Base-by-base conservation (phyloP, 2,329 filamentous ascomycete species). In the Fusarium solani-melongenae region DNA sequence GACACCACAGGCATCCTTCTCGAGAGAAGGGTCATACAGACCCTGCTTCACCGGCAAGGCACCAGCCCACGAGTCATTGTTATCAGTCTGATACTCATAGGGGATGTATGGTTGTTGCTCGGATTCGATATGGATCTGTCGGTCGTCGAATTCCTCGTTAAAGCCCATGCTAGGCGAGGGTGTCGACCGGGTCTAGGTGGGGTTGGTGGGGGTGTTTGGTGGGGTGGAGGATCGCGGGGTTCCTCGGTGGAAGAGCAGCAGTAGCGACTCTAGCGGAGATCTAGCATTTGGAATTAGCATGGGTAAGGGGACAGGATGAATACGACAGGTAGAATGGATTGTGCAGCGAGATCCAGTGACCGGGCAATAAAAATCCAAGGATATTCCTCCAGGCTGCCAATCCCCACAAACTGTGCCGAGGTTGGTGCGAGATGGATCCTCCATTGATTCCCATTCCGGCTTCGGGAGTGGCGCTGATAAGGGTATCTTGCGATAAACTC, bases 1-100 rank as follows among this genome's bases (percentile, higher is more conserved):
- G 81, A 99, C 96, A 93, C 96, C 96, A 82, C 96, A 99, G 77
- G 96, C 95, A 95, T 99, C 96, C 85, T 98, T 98, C 86, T 98
- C 96, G 75, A 97, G 91, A 83, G 92, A 91, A 73, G 96, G 96
- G 86, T 98, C 95, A 83, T 99, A 99, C 60, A 99, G 91, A 89
- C 96, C 96, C 92, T 98, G 96, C 91, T 97, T 97, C 90, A 97
- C 91, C 81, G 96, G 96, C 79, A 99, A 90, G 82, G 96, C 93
- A 81, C 95, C 94, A 79, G 96, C 96, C 96, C 96, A 97, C 77
- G 94, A 96, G 83, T 81, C 84, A 82, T 95, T 94, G 87, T 95
- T 94, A 83, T 95, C 92, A 70, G 92, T 92, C 84, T 96, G 92
- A 85, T 96, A 98, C 83, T 94, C 91, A 91, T 96, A 98, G 60